These are phyloP conservation scores for Clarireedia sp. DNA, from an alignment of 2,329 filamentous ascomycete species.

Conservation along the genomic window DNA sequence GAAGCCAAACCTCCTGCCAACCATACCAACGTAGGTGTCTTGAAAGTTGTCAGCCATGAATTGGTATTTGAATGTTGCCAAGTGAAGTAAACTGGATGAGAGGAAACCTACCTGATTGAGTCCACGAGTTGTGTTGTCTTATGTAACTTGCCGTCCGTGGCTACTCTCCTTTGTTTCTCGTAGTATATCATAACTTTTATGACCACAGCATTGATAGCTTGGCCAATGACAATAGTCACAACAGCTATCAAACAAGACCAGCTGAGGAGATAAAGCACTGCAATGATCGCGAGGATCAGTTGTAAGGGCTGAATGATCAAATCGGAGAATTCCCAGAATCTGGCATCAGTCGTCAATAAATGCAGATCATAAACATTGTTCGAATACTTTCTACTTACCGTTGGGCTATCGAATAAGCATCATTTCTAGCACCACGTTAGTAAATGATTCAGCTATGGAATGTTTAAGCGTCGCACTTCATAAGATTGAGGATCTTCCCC, in stretches of 20 bases:
- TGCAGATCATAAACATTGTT: not conserved
- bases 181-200: slow-evolving; percentile 59
- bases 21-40: slow-evolving; percentile 41
- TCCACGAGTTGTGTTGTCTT: slow-evolving; percentile 81
- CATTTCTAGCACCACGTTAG: slow-evolving; percentile 30
- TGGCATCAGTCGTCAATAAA: slow-evolving; percentile 3
- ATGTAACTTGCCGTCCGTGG: slow-evolving; percentile 72
- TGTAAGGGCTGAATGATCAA: slow-evolving; percentile 70
- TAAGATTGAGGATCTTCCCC: slow-evolving; percentile 83
- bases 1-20: slow-evolving; percentile 71
- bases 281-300: slow-evolving; percentile 61
- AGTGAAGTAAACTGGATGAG: too few species aligned
- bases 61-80: too few species aligned
- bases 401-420: slow-evolving; percentile 76
- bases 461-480: slow-evolving; percentile 45
- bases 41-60: not conserved
- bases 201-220: slow-evolving; percentile 60
- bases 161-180: slow-evolving; percentile 61
- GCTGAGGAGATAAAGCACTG: slow-evolving; percentile 73
- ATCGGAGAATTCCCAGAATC: slow-evolving; percentile 81
- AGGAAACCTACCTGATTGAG: slow-evolving; percentile 19
- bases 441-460: not conserved
- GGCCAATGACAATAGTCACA: slow-evolving; percentile 58
- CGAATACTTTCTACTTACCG: slow-evolving; percentile 19
- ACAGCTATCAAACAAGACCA: slow-evolving; percentile 72